Conservation (phyloP, 202 grass and related monocot genomes). For the Cymbopogon flexuosus region DNA sequence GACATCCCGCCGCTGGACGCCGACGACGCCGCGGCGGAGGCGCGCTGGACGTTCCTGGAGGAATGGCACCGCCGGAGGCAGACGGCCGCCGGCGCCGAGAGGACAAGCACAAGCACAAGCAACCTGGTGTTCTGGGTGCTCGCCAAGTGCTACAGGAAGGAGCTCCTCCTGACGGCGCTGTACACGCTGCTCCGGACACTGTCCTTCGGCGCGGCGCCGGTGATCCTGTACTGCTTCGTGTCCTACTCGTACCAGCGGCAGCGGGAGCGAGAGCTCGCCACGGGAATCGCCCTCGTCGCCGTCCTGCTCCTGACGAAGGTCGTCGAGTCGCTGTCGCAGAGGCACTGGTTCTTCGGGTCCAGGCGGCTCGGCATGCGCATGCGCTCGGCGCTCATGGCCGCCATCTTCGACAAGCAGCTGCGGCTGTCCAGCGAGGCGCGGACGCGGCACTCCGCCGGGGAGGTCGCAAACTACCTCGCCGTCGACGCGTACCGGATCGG, state of each 20-base stretch:
- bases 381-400: constrained; percentile 57
- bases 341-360: constrained; percentile 61
- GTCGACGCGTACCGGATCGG: constrained; percentile 55
- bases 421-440: constrained; percentile 46
- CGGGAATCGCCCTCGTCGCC: constrained; percentile 33
- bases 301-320: constrained; percentile 46
- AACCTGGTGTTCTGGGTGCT: constrained; percentile 58
- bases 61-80: constrained; percentile 36
- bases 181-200: constrained; percentile 63
- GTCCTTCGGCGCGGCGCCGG: constrained; percentile 44
- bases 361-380: constrained; percentile 62
- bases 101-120: neutral
- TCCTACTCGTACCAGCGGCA: constrained; percentile 40
- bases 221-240: constrained; percentile 61
- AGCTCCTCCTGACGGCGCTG: constrained; percentile 58
- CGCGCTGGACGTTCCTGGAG: constrained; percentile 39
- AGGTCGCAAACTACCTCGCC: constrained; percentile 63
- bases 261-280: constrained; percentile 17
- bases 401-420: constrained; percentile 78
- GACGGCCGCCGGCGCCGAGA: neutral
- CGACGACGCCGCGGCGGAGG: constrained; percentile 53
- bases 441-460: constrained; percentile 44
- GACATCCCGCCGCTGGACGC: constrained; percentile 59
- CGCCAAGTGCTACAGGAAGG: constrained; percentile 52
- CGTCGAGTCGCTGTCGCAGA: constrained; percentile 53